Conservation (phyloP, 257 asterid species). For the Lavandula angustifolia region DNA sequence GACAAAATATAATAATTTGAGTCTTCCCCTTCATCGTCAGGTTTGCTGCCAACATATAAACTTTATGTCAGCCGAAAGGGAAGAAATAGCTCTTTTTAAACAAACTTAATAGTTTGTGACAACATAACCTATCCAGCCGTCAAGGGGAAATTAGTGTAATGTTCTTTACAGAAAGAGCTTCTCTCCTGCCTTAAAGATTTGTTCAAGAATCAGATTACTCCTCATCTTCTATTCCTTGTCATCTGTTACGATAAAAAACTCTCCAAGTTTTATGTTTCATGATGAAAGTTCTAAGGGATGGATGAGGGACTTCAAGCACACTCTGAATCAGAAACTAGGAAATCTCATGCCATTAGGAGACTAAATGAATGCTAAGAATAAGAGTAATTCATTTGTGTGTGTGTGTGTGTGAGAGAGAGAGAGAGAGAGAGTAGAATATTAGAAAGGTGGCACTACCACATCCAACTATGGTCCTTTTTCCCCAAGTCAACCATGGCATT, state of each 20-base stretch:
- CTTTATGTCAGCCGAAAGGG: too few relatives aligned
- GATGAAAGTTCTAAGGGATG: too few relatives aligned
- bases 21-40: background rate
- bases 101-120: background rate
- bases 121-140: background rate
- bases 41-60: conserved; percentile 15
- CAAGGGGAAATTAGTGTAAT: background rate
- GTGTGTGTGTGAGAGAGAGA: too few relatives aligned
- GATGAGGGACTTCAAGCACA: background rate
- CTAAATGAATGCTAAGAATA: too few relatives aligned
- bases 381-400: background rate
- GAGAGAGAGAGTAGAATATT: conserved; percentile 13
- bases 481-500: conserved; percentile 32
- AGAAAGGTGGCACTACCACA: conserved; percentile 25
- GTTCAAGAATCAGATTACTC: background rate
- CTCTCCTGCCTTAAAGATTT: background rate
- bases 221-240: background rate
- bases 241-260: background rate
- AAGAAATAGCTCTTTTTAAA: too few relatives aligned
- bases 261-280: too few relatives aligned
- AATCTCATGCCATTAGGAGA: conserved; percentile 6
- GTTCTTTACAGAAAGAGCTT: background rate
- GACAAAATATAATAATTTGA: background rate
- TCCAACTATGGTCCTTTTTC: conserved; percentile 23
- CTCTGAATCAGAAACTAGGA: conserved; percentile 6